Evolutionary conservation across 2,329 filamentous ascomycete species (phyloP).

Genomic region (Tolypocladium album): DNA sequence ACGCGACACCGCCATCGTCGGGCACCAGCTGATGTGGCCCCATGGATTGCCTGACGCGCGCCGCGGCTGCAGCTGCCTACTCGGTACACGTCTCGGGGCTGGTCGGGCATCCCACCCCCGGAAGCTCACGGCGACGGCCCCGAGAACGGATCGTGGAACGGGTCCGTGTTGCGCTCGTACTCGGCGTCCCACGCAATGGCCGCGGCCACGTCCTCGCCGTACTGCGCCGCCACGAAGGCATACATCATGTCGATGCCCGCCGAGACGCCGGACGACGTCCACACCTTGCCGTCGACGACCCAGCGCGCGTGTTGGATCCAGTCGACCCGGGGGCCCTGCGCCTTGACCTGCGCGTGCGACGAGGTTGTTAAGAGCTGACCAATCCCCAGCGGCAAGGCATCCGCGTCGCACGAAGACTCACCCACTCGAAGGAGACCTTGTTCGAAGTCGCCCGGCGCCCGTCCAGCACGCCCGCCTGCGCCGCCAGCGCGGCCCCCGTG

Average conservation of each 20-base stretch:
- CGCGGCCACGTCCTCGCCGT: conserved; percentile 38
- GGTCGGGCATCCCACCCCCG: background rate
- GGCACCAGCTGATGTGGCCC: background rate
- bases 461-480: conserved; percentile 44
- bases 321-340: conserved; percentile 30
- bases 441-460: conserved; percentile 50
- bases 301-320: conserved; percentile 49
- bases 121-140: background rate
- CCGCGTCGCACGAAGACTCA: background rate
- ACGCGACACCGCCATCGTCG: background rate
- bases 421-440: conserved; percentile 38
- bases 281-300: conserved; percentile 50
- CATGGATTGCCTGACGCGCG: background rate
- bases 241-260: conserved; percentile 27
- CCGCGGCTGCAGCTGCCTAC: background rate
- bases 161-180: conserved; percentile 43
- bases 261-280: conserved; percentile 49
- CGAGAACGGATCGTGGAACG: conserved; percentile 44
- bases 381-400: too few relatives aligned
- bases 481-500: conserved; percentile 45
- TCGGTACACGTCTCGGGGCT: background rate
- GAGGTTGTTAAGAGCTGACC: too few relatives aligned
- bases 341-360: conserved; percentile 16
- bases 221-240: conserved; percentile 23
- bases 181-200: conserved; percentile 41